These are phyloP conservation scores for Paraphaeosphaeria sporulosa DNA, from an alignment of 2,329 filamentous ascomycete species.

Conservation along the genomic window DNA sequence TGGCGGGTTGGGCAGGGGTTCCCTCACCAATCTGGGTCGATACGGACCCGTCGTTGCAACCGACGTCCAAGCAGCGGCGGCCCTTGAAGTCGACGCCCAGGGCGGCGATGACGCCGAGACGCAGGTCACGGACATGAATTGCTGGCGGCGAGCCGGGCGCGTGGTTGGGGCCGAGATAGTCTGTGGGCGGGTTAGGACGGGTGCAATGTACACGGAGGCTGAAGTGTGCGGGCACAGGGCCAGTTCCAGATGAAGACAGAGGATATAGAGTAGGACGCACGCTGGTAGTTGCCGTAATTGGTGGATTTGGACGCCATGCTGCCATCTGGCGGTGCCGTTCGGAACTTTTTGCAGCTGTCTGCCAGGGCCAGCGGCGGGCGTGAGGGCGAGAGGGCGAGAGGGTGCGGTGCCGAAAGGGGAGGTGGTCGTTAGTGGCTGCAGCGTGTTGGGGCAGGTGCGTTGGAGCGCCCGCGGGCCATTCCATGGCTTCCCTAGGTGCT, in stretches of 20 bases:
- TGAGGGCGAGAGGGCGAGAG: neutral
- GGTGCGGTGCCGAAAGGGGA: slow-evolving; percentile 2
- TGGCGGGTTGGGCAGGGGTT: slow-evolving; percentile 33
- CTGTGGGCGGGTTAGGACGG: slow-evolving; percentile 33
- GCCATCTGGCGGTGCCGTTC: slow-evolving; percentile 5
- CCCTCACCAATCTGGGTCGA: slow-evolving; percentile 49
- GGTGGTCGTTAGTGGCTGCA: neutral
- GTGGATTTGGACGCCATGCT: slow-evolving; percentile 34
- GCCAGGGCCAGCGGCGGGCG: neutral
- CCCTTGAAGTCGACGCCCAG: slow-evolving; percentile 43
- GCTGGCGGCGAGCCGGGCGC: slow-evolving; percentile 40
- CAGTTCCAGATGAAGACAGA: slow-evolving; percentile 20
- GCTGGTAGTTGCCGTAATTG: slow-evolving; percentile 44
- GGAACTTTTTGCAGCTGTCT: slow-evolving; percentile 13
- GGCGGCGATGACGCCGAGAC: slow-evolving; percentile 42
- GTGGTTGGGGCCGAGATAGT: slow-evolving; percentile 49
- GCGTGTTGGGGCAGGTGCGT: slow-evolving; percentile 3
- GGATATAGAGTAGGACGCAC: slow-evolving; percentile 27
- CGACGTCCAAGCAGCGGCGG: slow-evolving; percentile 49
- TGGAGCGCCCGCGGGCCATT: neutral
- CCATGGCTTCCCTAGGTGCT: too few relatives aligned
- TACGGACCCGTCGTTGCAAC: slow-evolving; percentile 50
- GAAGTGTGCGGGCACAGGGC: slow-evolving; percentile 26
- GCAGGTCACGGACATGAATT: slow-evolving; percentile 48
- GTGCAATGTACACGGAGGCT: slow-evolving; percentile 13